Conservation (phyloP, 2,329 filamentous ascomycete genomes). For the Aspergillus transmontanensis region DNA sequence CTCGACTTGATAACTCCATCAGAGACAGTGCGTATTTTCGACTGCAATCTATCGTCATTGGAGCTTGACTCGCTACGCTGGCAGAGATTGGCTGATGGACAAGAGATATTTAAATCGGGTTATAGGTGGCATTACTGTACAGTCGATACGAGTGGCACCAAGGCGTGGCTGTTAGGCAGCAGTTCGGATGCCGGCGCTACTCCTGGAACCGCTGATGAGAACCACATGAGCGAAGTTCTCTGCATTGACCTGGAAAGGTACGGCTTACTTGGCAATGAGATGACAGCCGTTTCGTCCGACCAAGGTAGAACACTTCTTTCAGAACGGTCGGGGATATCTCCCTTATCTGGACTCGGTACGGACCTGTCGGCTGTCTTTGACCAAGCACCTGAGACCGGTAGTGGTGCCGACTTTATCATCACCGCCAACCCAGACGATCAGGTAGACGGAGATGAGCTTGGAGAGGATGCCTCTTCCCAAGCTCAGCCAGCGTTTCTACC, state of each 20-base stretch:
- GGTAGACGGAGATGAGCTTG: constrained; percentile 56
- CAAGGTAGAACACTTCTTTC: constrained; percentile 52
- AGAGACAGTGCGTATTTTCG: constrained; percentile 79
- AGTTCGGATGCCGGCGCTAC: constrained; percentile 72
- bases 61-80: constrained; percentile 86
- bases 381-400: constrained; percentile 77
- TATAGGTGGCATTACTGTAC: constrained; percentile 99
- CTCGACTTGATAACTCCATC: constrained; percentile 94
- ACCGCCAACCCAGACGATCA: constrained; percentile 78
- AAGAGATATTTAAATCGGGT: constrained; percentile 87
- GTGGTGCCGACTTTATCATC: constrained; percentile 86
- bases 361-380: constrained; percentile 89
- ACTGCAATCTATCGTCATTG: constrained; percentile 87
- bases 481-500: constrained; percentile 37
- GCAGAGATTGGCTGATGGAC: constrained; percentile 92
- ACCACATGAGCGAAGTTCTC: constrained; percentile 92
- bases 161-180: constrained; percentile 95
- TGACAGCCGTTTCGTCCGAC: constrained; percentile 58
- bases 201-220: constrained; percentile 73
- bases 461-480: constrained; percentile 28
- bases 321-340: constrained; percentile 55
- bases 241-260: constrained; percentile 91
- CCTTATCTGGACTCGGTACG: constrained; percentile 69
- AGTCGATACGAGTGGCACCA: constrained; percentile 91
- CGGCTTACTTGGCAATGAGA: constrained; percentile 81